phyloP scores from a whole-genome alignment of 2,329 filamentous ascomycete species.

The Oidium heveae region DNA sequence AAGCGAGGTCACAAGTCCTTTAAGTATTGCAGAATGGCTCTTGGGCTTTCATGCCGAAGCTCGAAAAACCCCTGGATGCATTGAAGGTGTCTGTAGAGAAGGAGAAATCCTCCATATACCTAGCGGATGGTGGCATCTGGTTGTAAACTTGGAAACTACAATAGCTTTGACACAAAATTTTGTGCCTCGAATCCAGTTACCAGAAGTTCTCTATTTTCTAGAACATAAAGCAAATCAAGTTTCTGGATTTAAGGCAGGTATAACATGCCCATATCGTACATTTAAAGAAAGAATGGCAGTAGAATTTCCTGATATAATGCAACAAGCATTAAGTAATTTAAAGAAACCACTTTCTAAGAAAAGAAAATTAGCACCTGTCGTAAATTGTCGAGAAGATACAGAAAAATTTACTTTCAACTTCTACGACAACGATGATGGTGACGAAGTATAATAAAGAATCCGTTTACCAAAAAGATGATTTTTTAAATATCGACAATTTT shows the following conservation, averaged over 20 bases:
- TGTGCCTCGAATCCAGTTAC: conserved; percentile 47
- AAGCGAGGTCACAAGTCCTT: conserved; percentile 76
- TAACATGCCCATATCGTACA: conserved; percentile 46
- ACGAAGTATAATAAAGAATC: conserved; percentile 16
- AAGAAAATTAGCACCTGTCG: conserved; percentile 58
- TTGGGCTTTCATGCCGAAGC: conserved; percentile 73
- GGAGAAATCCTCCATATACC: conserved; percentile 86
- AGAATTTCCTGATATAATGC: conserved; percentile 39
- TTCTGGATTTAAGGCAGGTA: conserved; percentile 53
- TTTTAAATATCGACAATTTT: too few species aligned
- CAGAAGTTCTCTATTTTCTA: conserved; percentile 56
- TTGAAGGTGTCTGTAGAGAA: conserved; percentile 60
- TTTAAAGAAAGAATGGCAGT: conserved; percentile 45
- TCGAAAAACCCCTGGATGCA: conserved; percentile 45
- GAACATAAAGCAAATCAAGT: conserved; percentile 64
- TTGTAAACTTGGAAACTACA: conserved; percentile 64
- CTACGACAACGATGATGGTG: conserved; percentile 25
- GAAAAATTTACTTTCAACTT: conserved; percentile 39
- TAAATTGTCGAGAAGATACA: conserved; percentile 17
- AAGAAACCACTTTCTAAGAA: conserved; percentile 33
- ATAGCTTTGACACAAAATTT: conserved; percentile 94
- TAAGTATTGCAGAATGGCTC: conserved; percentile 94
- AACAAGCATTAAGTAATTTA: neutral
- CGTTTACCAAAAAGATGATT: neutral
- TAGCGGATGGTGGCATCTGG: conserved; percentile 89